Conservation (phyloP, 2,329 filamentous ascomycete species). For the Aaosphaeria pasadenensis region DNA sequence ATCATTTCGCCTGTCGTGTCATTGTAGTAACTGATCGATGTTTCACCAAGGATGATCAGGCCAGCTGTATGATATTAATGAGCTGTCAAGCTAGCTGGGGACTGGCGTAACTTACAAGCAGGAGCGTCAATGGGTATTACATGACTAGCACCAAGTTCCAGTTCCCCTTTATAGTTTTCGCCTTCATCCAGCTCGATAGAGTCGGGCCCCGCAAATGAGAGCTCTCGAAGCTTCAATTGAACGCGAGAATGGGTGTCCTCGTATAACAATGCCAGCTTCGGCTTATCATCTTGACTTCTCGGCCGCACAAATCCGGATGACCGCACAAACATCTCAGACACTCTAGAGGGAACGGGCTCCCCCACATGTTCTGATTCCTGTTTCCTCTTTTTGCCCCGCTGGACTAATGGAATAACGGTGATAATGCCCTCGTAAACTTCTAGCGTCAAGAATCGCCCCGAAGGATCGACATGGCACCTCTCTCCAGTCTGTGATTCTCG, state of each 20-base stretch:
- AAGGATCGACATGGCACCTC: constrained; percentile 79
- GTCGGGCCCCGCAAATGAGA: constrained; percentile 52
- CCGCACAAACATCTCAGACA: constrained; percentile 65
- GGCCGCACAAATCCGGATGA: constrained; percentile 65
- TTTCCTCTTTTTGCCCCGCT: constrained; percentile 50
- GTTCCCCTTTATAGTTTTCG: constrained; percentile 49
- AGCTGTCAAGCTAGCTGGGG: background rate
- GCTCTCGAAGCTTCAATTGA: constrained; percentile 53
- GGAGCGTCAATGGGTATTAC: constrained; percentile 60
- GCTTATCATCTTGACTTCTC: constrained; percentile 47
- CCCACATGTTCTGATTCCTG: constrained; percentile 54
- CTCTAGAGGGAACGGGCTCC: constrained; percentile 59
- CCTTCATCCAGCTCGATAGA: constrained; percentile 54
- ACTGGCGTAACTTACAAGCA: constrained; percentile 38
- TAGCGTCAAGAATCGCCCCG: constrained; percentile 64
- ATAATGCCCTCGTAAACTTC: constrained; percentile 68
- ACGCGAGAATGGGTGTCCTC: constrained; percentile 59
- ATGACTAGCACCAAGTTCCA: constrained; percentile 60
- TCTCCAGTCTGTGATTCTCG: constrained; percentile 80
- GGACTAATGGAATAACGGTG: constrained; percentile 60
- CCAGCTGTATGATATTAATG: constrained; percentile 52
- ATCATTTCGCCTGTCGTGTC: constrained; percentile 67
- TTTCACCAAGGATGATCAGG: constrained; percentile 52
- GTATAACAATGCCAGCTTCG: constrained; percentile 63
- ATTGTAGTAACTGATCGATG: constrained; percentile 80